phyloP scores from a whole-genome alignment of 768 basidiomycete species.

The Cytidiella melzeri region DNA sequence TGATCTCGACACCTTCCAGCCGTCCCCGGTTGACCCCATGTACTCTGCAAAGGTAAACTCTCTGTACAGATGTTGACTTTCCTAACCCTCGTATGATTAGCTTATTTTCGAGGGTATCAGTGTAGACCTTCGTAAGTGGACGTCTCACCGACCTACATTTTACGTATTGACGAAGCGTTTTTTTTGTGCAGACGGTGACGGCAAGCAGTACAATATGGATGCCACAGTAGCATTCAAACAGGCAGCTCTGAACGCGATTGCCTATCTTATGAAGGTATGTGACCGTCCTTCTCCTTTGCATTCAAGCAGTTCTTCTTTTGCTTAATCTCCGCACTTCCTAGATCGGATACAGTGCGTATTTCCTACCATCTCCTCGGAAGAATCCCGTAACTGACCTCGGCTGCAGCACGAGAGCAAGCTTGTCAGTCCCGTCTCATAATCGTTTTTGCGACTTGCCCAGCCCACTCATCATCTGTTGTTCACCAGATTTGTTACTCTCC shows the following conservation, averaged over 20 bases:
- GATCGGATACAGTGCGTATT: constrained; percentile 64
- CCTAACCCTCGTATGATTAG: constrained; percentile 24
- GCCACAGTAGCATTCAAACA: constrained; percentile 79
- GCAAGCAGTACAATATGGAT: constrained; percentile 74
- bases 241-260: constrained; percentile 70
- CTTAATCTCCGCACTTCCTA: constrained; percentile 18
- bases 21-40: constrained; percentile 67
- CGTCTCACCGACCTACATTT: neutral
- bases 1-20: constrained; percentile 31
- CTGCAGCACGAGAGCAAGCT: constrained; percentile 69
- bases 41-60: constrained; percentile 58
- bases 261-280: constrained; percentile 60
- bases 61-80: neutral
- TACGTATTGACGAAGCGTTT: too few species aligned
- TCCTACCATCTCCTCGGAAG: neutral
- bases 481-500: constrained; percentile 61
- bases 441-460: neutral
- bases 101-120: constrained; percentile 73
- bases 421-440: constrained; percentile 33
- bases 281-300: neutral
- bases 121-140: constrained; percentile 55
- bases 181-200: constrained; percentile 50
- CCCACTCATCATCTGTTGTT: neutral
- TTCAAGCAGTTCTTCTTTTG: neutral
- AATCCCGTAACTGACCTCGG: neutral